These are phyloP conservation scores for Cutaneotrichosporon arboriforme DNA, from an alignment of 1,284 basidiomycete species.

Conservation along the genomic window DNA sequence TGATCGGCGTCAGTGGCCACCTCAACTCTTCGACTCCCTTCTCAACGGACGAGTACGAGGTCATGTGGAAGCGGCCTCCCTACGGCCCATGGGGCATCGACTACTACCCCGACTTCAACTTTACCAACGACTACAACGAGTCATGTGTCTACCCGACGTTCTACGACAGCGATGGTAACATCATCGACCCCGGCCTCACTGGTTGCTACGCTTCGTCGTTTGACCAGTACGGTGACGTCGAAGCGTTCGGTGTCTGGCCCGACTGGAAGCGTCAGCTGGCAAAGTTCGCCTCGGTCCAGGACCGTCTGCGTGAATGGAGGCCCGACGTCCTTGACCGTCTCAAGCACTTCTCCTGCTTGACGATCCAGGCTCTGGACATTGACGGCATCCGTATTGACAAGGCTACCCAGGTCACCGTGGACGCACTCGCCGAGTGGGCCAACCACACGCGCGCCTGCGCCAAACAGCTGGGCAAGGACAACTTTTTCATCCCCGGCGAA, in stretches of 20 bases:
- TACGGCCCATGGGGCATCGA: slow-evolving; percentile 79
- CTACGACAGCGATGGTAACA: slow-evolving; percentile 67
- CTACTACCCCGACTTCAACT: slow-evolving; percentile 71
- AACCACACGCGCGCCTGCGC: slow-evolving; percentile 69
- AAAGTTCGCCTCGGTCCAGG: slow-evolving; percentile 90
- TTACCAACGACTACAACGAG: slow-evolving; percentile 56
- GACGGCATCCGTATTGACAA: slow-evolving; percentile 93
- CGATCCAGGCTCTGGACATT: slow-evolving; percentile 75
- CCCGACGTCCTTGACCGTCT: slow-evolving; percentile 69
- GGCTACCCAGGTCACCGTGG: slow-evolving; percentile 79
- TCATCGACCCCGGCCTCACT: slow-evolving; percentile 55
- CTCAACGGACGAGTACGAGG: slow-evolving; percentile 64
- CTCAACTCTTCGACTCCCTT: slow-evolving; percentile 72
- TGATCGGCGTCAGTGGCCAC: slow-evolving; percentile 67
- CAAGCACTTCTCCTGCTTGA: slow-evolving; percentile 71
- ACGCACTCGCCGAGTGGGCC: slow-evolving; percentile 70
- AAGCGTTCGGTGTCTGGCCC: slow-evolving; percentile 85
- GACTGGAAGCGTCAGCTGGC: slow-evolving; percentile 77
- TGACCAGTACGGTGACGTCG: slow-evolving; percentile 90
- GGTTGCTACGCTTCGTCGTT: slow-evolving; percentile 78
- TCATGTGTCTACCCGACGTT: slow-evolving; percentile 71
- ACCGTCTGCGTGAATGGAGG: slow-evolving; percentile 85
- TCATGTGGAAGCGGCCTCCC: slow-evolving; percentile 67
- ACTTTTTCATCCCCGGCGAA: slow-evolving; percentile 85
- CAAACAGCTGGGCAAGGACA: slow-evolving; percentile 62